Evolutionary conservation across 2,329 filamentous ascomycete species (phyloP), one percentile per base, ranked within the genome.

Genomic region (Furcasterigmium sp.): DNA sequence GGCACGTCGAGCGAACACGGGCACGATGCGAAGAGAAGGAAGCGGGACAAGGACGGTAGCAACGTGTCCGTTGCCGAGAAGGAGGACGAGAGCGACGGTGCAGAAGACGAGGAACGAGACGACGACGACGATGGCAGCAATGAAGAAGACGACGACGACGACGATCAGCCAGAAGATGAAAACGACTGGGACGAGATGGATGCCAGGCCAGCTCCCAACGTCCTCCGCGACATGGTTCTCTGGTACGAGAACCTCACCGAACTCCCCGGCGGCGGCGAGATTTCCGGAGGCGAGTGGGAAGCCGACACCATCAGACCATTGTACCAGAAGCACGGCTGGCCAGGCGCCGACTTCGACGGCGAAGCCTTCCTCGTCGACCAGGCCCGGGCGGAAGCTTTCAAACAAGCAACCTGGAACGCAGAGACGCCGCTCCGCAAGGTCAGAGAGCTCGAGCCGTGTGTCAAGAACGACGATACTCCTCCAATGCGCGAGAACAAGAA

Each of bases 241-340:
- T 51, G 50, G 48, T 53, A 47, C 37, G 34, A 39, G 7, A 43
- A 51, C 14, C 44, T 52, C n/a, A 32, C 37, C n/a, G 53, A 52
- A 37, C 32, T 32, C 8, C 50, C 52, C 1, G 47, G 46, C 11
- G 46, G 37, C 9, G 43, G 44, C 6, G 48, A 48, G 19, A 15
- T 37, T 3, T 21, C 36, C 21, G 19, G 19, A 4, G 7, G 8
- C 7, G 41, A 40, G 17, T 51, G 47, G 46, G 28, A 42, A 8
- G 2, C 13, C 5, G 46, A 47, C 11, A 3, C 46, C 3, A 38
- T 46, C 20, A 44, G 35, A 20, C 44, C 46, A 7, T 25, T 55
- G 15, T 53, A 53, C 26, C 26, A 15, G 42, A 51, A 54, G 21
- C 48, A 53, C 28, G 52, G 52, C 40, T 56, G 53, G 53, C 52